phyloP scores from a whole-genome alignment of 441 rosid genomes.

The Pelargonium exstipulatum region DNA sequence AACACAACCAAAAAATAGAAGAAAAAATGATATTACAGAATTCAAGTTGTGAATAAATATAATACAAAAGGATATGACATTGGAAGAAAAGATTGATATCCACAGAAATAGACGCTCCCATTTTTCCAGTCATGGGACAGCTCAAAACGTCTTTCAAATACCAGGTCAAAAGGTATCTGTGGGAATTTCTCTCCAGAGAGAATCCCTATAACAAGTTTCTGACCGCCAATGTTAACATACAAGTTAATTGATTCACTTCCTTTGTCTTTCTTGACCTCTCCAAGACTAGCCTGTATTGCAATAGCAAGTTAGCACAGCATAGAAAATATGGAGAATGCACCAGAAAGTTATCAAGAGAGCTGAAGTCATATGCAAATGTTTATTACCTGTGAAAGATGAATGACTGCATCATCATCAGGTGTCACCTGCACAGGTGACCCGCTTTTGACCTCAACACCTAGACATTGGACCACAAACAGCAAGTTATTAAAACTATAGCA shows the following conservation, averaged over 20 bases:
- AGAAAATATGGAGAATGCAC: not conserved
- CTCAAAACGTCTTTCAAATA: constrained; percentile 50
- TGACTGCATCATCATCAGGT: constrained; percentile 30
- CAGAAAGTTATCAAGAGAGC: not conserved
- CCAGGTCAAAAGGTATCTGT: constrained; percentile 55
- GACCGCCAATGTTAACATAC: constrained; percentile 34
- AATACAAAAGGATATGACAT: constrained; percentile 50
- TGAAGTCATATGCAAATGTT: not conserved
- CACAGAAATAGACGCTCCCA: constrained; percentile 67
- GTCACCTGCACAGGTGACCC: constrained; percentile 36
- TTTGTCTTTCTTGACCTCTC: constrained; percentile 49
- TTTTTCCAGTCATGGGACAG: constrained; percentile 66
- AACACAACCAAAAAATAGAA: constrained; percentile 11
- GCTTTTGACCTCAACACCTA: constrained; percentile 76
- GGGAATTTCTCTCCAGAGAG: constrained; percentile 62
- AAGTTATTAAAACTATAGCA: not conserved
- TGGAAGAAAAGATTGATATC: constrained; percentile 40
- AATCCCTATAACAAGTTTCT: constrained; percentile 58
- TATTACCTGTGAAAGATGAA: constrained; percentile 72
- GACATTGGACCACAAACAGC: not conserved
- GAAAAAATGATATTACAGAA: not conserved
- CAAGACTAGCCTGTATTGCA: constrained; percentile 49
- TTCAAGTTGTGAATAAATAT: not conserved
- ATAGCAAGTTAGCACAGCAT: constrained; percentile 11
- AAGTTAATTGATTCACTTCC: constrained; percentile 36